Conservation (phyloP, 176 grass and related monocot genomes). For the Musa troglodytarum region DNA sequence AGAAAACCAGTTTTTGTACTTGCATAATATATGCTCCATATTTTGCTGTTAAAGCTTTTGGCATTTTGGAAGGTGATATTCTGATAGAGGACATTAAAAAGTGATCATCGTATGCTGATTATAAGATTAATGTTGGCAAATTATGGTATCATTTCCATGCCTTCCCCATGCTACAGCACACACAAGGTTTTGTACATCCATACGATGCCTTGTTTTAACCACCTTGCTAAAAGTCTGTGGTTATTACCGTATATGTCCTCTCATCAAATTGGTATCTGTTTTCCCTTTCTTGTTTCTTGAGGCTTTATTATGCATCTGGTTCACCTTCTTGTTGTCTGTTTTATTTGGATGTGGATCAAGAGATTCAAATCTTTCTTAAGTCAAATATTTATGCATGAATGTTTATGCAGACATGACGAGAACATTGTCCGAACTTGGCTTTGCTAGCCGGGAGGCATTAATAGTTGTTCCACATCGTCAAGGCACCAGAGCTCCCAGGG, state of each 20-base stretch:
- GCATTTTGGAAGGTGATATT: too few relatives aligned
- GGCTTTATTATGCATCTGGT: background rate
- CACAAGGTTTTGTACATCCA: too few relatives aligned
- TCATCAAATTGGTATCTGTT: background rate
- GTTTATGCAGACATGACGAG: conserved; percentile 52
- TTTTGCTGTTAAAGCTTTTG: too few relatives aligned
- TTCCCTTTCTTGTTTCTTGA: background rate
- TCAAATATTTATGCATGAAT: background rate
- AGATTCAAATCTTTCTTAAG: too few relatives aligned
- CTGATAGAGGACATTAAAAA: too few relatives aligned
- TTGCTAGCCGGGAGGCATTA: conserved; percentile 76
- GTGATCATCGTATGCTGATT: too few relatives aligned
- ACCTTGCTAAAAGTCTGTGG: too few relatives aligned
- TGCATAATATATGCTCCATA: background rate
- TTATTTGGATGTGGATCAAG: background rate
- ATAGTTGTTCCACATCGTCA: conserved; percentile 62
- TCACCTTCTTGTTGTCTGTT: background rate
- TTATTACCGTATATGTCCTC: background rate
- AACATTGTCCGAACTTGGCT: conserved; percentile 57
- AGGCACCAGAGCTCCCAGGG: conserved; percentile 25
- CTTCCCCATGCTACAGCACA: too few relatives aligned
- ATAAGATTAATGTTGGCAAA: too few relatives aligned
- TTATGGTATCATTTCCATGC: too few relatives aligned
- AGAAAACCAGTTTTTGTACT: background rate
- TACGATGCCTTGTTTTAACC: too few relatives aligned